These are phyloP conservation scores for Microcyclosporella mali DNA, from an alignment of 2,329 filamentous ascomycete species.

Conservation along the genomic window DNA sequence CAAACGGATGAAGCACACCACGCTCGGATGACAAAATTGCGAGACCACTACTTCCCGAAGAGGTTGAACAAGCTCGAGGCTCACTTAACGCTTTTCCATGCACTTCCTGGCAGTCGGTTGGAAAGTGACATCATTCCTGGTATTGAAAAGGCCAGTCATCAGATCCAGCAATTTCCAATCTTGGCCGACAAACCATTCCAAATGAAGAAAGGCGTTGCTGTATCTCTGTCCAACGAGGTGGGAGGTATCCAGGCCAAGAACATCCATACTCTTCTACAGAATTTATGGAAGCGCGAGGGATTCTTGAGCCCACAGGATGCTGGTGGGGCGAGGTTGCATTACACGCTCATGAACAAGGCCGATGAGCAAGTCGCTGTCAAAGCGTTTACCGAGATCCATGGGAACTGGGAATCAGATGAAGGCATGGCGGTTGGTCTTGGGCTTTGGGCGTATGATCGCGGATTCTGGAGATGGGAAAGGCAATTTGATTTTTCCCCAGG, in stretches of 20 bases:
- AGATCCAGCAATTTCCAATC: conserved; percentile 33
- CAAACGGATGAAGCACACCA: conserved; percentile 35
- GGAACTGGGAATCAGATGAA: conserved; percentile 29
- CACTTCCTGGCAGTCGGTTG: conserved; percentile 38
- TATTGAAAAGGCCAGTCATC: conserved; percentile 26
- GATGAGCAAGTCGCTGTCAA: conserved; percentile 34
- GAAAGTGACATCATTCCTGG: conserved; percentile 30
- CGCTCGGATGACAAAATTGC: conserved; percentile 35
- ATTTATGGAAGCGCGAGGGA: conserved; percentile 32
- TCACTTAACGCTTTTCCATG: conserved; percentile 43
- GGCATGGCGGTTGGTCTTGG: conserved; percentile 36
- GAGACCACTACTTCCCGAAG: conserved; percentile 38
- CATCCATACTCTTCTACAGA: conserved; percentile 33
- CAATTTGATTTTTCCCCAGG: conserved; percentile 37
- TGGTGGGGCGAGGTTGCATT: conserved; percentile 37
- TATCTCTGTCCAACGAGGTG: conserved; percentile 31
- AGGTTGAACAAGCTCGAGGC: conserved; percentile 39
- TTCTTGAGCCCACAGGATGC: conserved; percentile 41
- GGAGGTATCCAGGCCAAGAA: conserved; percentile 27
- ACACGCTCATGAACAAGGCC: conserved; percentile 45
- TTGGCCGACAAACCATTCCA: conserved; percentile 36
- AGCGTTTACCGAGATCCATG: conserved; percentile 33
- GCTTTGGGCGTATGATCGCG: conserved; percentile 39
- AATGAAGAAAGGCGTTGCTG: conserved; percentile 37
- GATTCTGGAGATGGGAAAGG: conserved; percentile 36